Conservation (phyloP, 2,329 filamentous ascomycete species). For the Venturia pyrina region DNA sequence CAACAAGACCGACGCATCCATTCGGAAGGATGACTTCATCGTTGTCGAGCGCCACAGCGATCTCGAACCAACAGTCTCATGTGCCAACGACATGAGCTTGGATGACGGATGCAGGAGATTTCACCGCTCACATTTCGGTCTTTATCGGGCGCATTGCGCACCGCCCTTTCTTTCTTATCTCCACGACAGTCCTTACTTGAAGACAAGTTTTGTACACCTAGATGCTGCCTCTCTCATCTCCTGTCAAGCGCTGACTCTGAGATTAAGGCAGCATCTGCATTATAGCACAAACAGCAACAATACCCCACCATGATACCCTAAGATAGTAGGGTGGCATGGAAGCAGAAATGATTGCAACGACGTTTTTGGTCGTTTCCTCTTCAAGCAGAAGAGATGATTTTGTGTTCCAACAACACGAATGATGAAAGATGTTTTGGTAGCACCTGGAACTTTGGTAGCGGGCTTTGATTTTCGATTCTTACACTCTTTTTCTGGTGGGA, state of each 20-base stretch:
- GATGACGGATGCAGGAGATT: not conserved
- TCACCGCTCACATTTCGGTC: not conserved
- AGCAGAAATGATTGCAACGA: not conserved
- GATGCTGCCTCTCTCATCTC: constrained; percentile 3
- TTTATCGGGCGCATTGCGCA: not conserved
- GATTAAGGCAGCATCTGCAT: not conserved
- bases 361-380: not conserved
- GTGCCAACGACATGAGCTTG: not conserved
- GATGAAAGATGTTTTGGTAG: not conserved
- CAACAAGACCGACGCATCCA: not conserved
- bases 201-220: not conserved
- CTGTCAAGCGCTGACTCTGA: constrained; percentile 10
- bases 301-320: not conserved
- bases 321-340: not conserved
- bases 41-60: not conserved
- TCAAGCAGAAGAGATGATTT: not conserved
- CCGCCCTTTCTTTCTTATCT: not conserved
- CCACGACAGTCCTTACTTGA: constrained; percentile 3
- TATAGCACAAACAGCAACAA: not conserved
- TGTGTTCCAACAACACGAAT: not conserved
- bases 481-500: not conserved
- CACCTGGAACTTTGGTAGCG: not conserved
- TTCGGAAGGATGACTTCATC: not conserved
- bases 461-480: not conserved
- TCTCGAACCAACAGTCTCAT: not conserved